Base-by-base conservation (phyloP, 2,329 filamentous ascomycete genomes). In the Sordariomycetes sp. region DNA sequence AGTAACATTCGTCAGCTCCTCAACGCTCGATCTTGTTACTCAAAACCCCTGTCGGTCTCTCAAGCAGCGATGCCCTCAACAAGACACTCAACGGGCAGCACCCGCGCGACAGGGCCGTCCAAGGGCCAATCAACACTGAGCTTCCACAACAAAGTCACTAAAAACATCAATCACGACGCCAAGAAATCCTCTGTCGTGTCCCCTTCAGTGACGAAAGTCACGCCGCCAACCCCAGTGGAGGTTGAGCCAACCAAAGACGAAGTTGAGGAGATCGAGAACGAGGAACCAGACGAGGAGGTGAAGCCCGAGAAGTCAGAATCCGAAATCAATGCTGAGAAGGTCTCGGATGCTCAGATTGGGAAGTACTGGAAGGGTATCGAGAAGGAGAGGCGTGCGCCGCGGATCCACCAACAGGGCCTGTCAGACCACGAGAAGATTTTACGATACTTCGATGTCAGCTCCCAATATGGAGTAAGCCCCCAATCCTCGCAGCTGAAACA, bases 391-490 rank as follows among this genome's bases (percentile, higher is more conserved):
- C 70, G 68, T 39, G 75, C 84, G 14, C 72, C 74, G 27, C 65
- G 82, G 46, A 78, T 94, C 23, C 92, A 96, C 50, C 86, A 94
- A 59, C 59, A 80, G 47, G 79, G 69, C 3, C 53, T 96, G 45
- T 71, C 67, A 9, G 45, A 83, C 30, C 70, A 82, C 36, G 88
- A 96, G 68, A 94, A 90, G 66, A 77, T 96, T 18, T 59, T 96
- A 48, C 70, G 90, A 42, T 85, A 94, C 54, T 98, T 92, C 59
- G 92, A 98, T 55, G 82, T 94, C 44, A 92, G 81, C 50, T 85
- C 75, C 39, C 85, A 94, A 49, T 98, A 85, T 55, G 92, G 92
- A 37, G 87, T 94, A 75, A 65, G 84, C 77, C n/a, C 7, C 8
- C 21, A 21, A 8, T 11, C n/a, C 11, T 40, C 46, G 43, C 43